These are phyloP conservation scores for Colletotrichum melonis DNA, from an alignment of 2,329 filamentous ascomycete species.

Conservation along the genomic window DNA sequence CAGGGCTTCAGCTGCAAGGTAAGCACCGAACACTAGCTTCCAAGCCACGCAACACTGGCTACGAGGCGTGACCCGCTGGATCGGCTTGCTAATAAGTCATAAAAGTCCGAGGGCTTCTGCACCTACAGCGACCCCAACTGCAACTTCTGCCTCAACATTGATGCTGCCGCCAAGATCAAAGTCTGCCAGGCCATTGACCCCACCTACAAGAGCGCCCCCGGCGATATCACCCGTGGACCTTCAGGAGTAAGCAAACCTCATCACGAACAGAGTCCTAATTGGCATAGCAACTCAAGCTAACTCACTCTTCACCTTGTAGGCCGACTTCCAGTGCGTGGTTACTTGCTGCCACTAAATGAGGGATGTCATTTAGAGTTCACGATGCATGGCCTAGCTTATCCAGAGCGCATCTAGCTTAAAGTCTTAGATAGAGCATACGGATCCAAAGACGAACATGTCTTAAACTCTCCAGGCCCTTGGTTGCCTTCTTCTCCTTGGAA, in stretches of 20 bases:
- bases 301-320: background rate
- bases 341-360: conserved; percentile 13
- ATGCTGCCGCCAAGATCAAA: background rate
- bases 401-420: background rate
- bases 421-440: background rate
- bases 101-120: conserved; percentile 17
- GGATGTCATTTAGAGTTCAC: background rate
- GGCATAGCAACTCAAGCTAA: background rate
- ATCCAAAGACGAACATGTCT: background rate
- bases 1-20: conserved; percentile 21
- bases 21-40: background rate
- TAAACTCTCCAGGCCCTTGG: background rate
- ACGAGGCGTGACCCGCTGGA: background rate
- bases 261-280: background rate
- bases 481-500: background rate
- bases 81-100: background rate
- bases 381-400: background rate
- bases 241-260: background rate
- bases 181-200: conserved; percentile 13
- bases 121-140: conserved; percentile 17
- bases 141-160: conserved; percentile 13
- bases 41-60: background rate
- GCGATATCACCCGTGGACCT: background rate
- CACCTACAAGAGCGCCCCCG: conserved; percentile 4
- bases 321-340: conserved; percentile 17